Evolutionary conservation across 116 monocot species (phyloP).

Genomic region (Thalassia testudinum): DNA sequence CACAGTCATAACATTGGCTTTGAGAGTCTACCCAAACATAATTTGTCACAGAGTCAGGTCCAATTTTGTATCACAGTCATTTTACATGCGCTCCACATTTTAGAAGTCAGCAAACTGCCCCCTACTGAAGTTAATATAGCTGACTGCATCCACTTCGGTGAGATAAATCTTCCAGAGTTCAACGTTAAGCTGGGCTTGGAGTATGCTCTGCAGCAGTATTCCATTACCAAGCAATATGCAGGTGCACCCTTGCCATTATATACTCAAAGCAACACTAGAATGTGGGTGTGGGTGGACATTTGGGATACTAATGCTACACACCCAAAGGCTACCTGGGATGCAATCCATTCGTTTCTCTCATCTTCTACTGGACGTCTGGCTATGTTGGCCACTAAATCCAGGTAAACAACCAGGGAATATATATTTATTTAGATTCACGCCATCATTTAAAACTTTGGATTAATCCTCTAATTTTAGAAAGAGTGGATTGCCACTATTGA

Average conservation of each 20-base stretch:
- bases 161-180: conserved; percentile 29
- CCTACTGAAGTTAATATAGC: conserved; percentile 62
- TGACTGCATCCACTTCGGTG: conserved; percentile 61
- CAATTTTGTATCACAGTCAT: conserved; percentile 19
- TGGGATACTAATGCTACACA: conserved; percentile 37
- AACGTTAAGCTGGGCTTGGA: conserved; percentile 33
- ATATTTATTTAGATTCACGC: neutral
- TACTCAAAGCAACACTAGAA: conserved; percentile 23
- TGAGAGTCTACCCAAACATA: conserved; percentile 3
- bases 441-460: neutral
- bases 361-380: conserved; percentile 23
- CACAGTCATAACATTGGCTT: neutral
- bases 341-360: conserved; percentile 25
- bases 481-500: no score
- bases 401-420: conserved; percentile 14
- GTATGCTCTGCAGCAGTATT: conserved; percentile 24
- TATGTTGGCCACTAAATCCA: conserved; percentile 37
- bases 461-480: neutral
- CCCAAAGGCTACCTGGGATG: conserved; percentile 29
- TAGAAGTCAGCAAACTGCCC: conserved; percentile 36
- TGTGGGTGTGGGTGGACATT: conserved; percentile 72
- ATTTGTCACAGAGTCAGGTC: conserved; percentile 4
- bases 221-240: conserved; percentile 35
- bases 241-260: conserved; percentile 33
- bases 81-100: conserved; percentile 26